These are phyloP conservation scores for Hypoxylon rickii DNA, from an alignment of 495 filamentous ascomycete species.

Conservation along the genomic window DNA sequence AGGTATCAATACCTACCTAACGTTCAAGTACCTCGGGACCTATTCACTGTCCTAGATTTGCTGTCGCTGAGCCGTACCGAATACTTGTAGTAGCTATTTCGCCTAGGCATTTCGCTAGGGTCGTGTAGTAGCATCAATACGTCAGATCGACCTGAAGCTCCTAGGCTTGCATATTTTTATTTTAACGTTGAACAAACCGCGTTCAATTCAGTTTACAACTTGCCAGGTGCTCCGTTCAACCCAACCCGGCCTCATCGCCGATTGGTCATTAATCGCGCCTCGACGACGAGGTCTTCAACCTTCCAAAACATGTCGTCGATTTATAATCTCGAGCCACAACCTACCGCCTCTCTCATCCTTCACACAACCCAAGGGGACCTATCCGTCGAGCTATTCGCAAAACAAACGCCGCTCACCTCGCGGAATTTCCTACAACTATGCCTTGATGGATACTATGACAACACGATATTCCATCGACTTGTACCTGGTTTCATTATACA, in stretches of 20 bases:
- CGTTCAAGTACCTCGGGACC: too few relatives aligned
- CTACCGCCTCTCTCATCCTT: slow-evolving; percentile 86
- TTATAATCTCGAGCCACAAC: slow-evolving; percentile 93
- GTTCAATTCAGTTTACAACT: too few relatives aligned
- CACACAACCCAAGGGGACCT: slow-evolving; percentile 89
- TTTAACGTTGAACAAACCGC: slow-evolving; percentile 9
- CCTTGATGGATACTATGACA: slow-evolving; percentile 91
- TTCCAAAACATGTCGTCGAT: slow-evolving; percentile 70
- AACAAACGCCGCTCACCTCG: slow-evolving; percentile 85
- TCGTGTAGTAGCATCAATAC: background rate
- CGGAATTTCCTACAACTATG: slow-evolving; percentile 97
- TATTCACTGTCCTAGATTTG: too few relatives aligned
- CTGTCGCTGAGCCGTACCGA: too few relatives aligned
- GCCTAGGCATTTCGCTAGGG: too few relatives aligned
- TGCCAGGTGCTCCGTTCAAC: too few relatives aligned
- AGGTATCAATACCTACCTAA: too few relatives aligned
- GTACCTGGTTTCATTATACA: slow-evolving; percentile 92
- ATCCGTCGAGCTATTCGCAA: slow-evolving; percentile 88
- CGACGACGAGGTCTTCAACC: background rate
- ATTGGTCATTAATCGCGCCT: background rate
- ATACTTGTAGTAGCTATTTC: too few relatives aligned
- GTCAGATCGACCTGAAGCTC: background rate
- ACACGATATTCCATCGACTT: slow-evolving; percentile 91
- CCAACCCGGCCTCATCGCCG: too few relatives aligned
- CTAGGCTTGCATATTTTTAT: background rate